Conservation (phyloP, 2,329 filamentous ascomycete genomes). For the Cladophialophora immunda region DNA sequence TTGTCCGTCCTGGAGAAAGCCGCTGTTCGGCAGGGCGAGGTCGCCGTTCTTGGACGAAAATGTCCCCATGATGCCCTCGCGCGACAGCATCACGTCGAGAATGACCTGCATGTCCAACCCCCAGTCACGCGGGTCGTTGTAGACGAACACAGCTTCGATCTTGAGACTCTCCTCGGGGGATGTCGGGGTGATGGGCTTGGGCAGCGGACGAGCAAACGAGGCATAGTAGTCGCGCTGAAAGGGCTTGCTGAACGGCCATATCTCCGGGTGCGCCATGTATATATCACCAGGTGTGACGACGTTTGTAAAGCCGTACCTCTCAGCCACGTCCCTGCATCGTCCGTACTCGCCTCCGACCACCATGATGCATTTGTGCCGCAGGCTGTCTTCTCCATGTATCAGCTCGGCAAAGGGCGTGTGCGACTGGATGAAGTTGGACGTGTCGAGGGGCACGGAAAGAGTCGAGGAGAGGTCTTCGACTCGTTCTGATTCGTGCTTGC, state of each 20-base stretch:
- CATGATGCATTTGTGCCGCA: conserved; percentile 72
- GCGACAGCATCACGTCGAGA: conserved; percentile 81
- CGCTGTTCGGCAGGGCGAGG: conserved; percentile 69
- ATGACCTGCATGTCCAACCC: conserved; percentile 87
- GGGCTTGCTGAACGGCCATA: conserved; percentile 84
- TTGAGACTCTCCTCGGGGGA: conserved; percentile 64
- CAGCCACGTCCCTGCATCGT: conserved; percentile 75
- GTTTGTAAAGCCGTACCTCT: conserved; percentile 78
- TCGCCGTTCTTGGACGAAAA: conserved; percentile 76
- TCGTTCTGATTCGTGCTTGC: conserved; percentile 78
- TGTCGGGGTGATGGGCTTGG: conserved; percentile 52
- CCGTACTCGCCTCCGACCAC: conserved; percentile 75
- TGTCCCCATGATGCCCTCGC: conserved; percentile 81
- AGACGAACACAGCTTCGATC: conserved; percentile 90
- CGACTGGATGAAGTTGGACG: conserved; percentile 81
- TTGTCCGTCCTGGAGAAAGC: conserved; percentile 85
- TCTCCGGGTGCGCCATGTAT: conserved; percentile 72
- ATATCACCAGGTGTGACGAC: conserved; percentile 90
- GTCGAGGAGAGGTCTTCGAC: conserved; percentile 73
- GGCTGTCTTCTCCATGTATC: conserved; percentile 63
- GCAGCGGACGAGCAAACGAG: conserved; percentile 48
- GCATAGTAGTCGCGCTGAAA: conserved; percentile 69
- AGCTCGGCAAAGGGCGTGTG: conserved; percentile 88
- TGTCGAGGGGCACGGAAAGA: conserved; percentile 69
- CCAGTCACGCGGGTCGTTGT: conserved; percentile 97